phyloP scores from a whole-genome alignment of 805 yeast species.

The Teunomyces gatunensis region DNA sequence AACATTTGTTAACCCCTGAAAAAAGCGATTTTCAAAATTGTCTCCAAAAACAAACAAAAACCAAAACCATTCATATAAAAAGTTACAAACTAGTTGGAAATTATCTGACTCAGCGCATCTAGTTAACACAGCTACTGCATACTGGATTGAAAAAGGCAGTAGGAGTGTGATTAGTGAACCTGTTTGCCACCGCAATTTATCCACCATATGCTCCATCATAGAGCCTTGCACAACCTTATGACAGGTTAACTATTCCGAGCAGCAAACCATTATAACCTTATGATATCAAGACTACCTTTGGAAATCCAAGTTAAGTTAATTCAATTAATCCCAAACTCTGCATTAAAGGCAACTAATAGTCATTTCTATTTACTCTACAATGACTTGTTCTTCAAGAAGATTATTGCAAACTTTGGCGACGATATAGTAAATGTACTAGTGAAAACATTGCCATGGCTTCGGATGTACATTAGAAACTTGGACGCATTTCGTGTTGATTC shows the following conservation, averaged over 20 bases:
- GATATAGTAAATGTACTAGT: conserved; percentile 27
- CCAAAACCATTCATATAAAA: no score
- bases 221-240: no score
- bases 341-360: conserved; percentile 33
- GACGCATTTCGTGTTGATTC: conserved; percentile 32
- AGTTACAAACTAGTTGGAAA: no score
- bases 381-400: conserved; percentile 42
- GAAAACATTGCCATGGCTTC: conserved; percentile 38
- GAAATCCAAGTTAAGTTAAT: conserved; percentile 43
- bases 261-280: background rate
- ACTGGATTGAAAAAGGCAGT: no score
- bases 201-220: no score
- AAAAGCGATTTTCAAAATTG: no score
- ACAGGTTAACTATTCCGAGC: background rate
- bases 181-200: no score
- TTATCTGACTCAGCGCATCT: no score
- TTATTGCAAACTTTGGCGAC: conserved; percentile 37
- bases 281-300: conserved; percentile 31
- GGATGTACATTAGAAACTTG: conserved; percentile 36
- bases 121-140: no score
- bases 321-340: conserved; percentile 28
- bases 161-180: no score
- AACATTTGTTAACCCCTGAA: no score
- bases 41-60: no score
- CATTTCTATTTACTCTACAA: conserved; percentile 51